Conservation (phyloP, 2,329 filamentous ascomycete genomes). For the Monosporascus sp. region DNA sequence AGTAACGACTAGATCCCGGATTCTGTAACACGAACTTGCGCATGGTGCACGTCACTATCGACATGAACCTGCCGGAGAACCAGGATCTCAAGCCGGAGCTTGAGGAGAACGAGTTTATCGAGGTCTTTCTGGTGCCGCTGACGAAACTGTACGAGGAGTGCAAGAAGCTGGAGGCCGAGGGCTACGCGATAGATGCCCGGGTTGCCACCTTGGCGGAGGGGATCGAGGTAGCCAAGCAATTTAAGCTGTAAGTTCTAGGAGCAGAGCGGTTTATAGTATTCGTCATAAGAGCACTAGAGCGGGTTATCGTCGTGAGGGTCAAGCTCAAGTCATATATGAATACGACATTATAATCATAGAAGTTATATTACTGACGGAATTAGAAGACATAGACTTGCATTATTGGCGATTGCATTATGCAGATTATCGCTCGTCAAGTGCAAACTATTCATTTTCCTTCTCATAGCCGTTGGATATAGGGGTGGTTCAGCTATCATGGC, state of each 20-base stretch:
- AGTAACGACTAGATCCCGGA: slow-evolving; percentile 42
- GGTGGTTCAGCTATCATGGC: too few species aligned
- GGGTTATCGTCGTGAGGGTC: too few species aligned
- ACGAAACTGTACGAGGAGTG: slow-evolving; percentile 60
- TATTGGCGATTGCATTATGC: too few species aligned
- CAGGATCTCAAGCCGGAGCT: slow-evolving; percentile 62
- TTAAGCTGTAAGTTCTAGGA: slow-evolving; percentile 31
- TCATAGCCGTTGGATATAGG: too few species aligned
- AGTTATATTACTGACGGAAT: too few species aligned
- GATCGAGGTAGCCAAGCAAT: slow-evolving; percentile 62
- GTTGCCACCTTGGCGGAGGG: slow-evolving; percentile 75
- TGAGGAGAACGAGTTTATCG: slow-evolving; percentile 78
- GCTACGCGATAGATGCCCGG: slow-evolving; percentile 73
- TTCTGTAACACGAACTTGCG: slow-evolving; percentile 63
- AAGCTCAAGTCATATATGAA: background rate
- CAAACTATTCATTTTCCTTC: too few species aligned
- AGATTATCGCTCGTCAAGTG: too few species aligned
- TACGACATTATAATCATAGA: too few species aligned
- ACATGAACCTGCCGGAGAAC: slow-evolving; percentile 64
- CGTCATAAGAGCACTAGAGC: too few species aligned
- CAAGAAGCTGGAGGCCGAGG: slow-evolving; percentile 60
- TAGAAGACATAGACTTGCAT: too few species aligned
- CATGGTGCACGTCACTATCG: slow-evolving; percentile 69
- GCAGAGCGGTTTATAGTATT: background rate
- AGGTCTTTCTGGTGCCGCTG: slow-evolving; percentile 67